A percentile compares a stretch with the other conserved stretches of the same genome.
These are phyloP conservation scores for Pezicula rhizophila DNA, from an alignment of 2,329 filamentous ascomycete genomes.

Conservation along the genomic window DNA sequence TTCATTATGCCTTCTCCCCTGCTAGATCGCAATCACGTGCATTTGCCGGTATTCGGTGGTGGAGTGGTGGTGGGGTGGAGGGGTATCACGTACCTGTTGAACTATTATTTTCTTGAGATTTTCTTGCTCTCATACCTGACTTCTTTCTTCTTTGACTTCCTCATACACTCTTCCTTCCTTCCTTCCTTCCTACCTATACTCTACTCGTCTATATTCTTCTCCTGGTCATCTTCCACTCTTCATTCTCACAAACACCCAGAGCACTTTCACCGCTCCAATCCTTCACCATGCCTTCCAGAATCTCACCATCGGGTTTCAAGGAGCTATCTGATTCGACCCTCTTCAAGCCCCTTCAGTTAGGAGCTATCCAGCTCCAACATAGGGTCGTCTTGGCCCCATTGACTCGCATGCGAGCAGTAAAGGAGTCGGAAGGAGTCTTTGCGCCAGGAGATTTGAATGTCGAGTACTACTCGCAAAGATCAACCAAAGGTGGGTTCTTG, in stretches of 20 bases:
- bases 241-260: too few relatives aligned
- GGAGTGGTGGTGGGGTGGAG: neutral
- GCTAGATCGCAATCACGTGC: too few relatives aligned
- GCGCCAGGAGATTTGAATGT: slow-evolving; percentile 35
- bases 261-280: too few relatives aligned
- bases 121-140: too few relatives aligned
- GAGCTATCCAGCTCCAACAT: slow-evolving; percentile 36
- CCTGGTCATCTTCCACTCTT: too few relatives aligned
- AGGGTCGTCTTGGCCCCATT: slow-evolving; percentile 48
- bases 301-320: slow-evolving; percentile 14
- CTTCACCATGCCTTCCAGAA: slow-evolving; percentile 11
- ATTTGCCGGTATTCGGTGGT: neutral
- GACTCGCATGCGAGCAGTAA: slow-evolving; percentile 43
- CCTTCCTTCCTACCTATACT: too few relatives aligned
- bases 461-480: slow-evolving; percentile 47
- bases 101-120: too few relatives aligned
- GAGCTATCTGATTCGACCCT: slow-evolving; percentile 20
- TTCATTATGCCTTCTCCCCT: too few relatives aligned
- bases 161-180: too few relatives aligned
- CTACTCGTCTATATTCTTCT: too few relatives aligned
- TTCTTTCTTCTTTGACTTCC: too few relatives aligned
- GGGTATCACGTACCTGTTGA: neutral
- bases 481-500: slow-evolving; percentile 45
- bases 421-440: slow-evolving; percentile 39
- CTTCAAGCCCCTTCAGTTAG: slow-evolving; percentile 34